Conservation (phyloP, 352 stramenopile species). For the Phytophthora syringae region DNA sequence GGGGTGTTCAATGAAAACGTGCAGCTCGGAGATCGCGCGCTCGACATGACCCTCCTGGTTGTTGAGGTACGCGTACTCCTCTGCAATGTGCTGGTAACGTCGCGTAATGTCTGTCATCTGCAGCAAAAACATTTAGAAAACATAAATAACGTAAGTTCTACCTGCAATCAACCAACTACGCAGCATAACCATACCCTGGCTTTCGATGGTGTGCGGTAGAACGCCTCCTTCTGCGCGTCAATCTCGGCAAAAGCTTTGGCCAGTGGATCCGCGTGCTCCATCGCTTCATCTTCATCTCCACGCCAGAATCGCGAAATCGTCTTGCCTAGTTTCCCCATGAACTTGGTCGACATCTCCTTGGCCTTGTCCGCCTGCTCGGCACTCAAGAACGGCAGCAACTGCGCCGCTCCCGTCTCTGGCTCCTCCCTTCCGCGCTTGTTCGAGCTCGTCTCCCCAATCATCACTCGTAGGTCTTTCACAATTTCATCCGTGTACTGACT, state of each 20-base stretch:
- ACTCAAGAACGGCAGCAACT: slow-evolving; percentile 74
- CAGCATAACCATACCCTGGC: slow-evolving; percentile 42
- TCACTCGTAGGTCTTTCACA: slow-evolving; percentile 63
- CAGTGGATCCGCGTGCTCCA: slow-evolving; percentile 44
- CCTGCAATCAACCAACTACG: not conserved
- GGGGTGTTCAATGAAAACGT: slow-evolving; percentile 79
- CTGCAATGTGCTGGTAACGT: slow-evolving; percentile 74
- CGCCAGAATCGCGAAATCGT: slow-evolving; percentile 67
- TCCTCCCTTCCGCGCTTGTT: slow-evolving; percentile 52
- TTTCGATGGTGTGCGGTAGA: slow-evolving; percentile 77
- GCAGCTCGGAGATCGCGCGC: slow-evolving; percentile 73
- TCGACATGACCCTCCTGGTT: slow-evolving; percentile 74
- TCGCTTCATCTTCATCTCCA: slow-evolving; percentile 65
- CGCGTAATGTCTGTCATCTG: slow-evolving; percentile 82
- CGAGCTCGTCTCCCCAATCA: slow-evolving; percentile 52
- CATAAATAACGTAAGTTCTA: not conserved
- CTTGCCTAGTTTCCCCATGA: slow-evolving; percentile 75
- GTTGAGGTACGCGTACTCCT: slow-evolving; percentile 68
- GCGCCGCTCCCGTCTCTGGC: slow-evolving; percentile 29
- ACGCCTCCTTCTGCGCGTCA: slow-evolving; percentile 60
- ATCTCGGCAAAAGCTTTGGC: slow-evolving; percentile 57
- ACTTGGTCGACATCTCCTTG: slow-evolving; percentile 85
- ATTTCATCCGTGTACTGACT: slow-evolving; percentile 78
- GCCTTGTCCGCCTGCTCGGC: slow-evolving; percentile 76
- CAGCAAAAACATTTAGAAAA: slow-evolving; percentile 4